phyloP scores from a whole-genome alignment of 352 stramenopile species.

The Phytopythium delawarense region DNA sequence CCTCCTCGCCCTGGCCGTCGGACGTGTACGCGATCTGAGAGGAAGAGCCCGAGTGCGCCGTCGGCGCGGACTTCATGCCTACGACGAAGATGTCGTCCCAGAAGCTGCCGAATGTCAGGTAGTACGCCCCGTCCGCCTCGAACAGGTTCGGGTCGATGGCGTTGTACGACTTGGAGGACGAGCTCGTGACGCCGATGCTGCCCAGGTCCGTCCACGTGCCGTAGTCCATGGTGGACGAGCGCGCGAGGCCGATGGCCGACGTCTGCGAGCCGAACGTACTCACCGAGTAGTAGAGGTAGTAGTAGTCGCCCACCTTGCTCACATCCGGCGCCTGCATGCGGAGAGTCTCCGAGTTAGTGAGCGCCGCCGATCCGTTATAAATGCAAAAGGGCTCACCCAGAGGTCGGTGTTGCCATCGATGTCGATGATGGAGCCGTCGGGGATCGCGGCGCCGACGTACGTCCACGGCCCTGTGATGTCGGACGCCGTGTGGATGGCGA shows the following conservation, averaged over 20 bases:
- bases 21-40: slow-evolving; percentile 20
- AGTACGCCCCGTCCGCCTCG: slow-evolving; percentile 26
- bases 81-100: slow-evolving; percentile 36
- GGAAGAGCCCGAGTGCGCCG: slow-evolving; percentile 7
- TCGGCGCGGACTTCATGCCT: slow-evolving; percentile 10
- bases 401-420: slow-evolving; percentile 40
- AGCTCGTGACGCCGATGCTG: slow-evolving; percentile 30
- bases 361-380: not conserved
- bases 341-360: not conserved
- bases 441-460: slow-evolving; percentile 39
- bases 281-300: slow-evolving; percentile 61
- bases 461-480: slow-evolving; percentile 36
- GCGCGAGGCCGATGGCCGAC: slow-evolving; percentile 42
- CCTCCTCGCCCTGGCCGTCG: slow-evolving; percentile 28
- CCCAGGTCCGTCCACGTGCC: slow-evolving; percentile 14
- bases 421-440: slow-evolving; percentile 36
- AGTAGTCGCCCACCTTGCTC: slow-evolving; percentile 36
- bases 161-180: slow-evolving; percentile 39
- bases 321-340: slow-evolving; percentile 41
- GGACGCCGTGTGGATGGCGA: slow-evolving; percentile 42
- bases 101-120: slow-evolving; percentile 45
- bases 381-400: slow-evolving; percentile 20
- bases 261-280: slow-evolving; percentile 38
- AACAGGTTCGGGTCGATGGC: slow-evolving; percentile 49
- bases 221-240: slow-evolving; percentile 38